Percentiles rank a stretch among this genome's conserved stretches.
These are phyloP conservation scores for Cladosporium sp. DNA, from an alignment of 2,329 filamentous ascomycete species.

Conservation along the genomic window DNA sequence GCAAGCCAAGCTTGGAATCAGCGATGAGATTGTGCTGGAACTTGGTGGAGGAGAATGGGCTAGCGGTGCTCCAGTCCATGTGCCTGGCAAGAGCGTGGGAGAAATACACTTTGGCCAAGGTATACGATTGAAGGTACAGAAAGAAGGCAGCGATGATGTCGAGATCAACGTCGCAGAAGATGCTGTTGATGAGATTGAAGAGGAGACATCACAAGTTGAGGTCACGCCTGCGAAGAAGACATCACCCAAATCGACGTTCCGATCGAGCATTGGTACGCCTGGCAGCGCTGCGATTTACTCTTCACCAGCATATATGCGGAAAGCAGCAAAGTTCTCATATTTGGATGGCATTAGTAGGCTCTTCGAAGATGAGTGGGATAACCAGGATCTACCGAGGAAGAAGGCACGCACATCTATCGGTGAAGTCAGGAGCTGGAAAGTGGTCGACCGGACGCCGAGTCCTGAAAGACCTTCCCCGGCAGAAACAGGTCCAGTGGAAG, in stretches of 20 bases:
- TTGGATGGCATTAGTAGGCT: conserved; percentile 64
- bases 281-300: conserved; percentile 54
- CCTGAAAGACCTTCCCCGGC: conserved; percentile 52
- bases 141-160: conserved; percentile 15
- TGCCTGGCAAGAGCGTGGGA: conserved; percentile 56
- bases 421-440: conserved; percentile 67
- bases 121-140: conserved; percentile 30
- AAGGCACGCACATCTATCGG: conserved; percentile 66
- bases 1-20: conserved; percentile 66
- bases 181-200: neutral
- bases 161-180: conserved; percentile 14
- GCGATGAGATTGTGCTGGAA: conserved; percentile 68
- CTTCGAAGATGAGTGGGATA: conserved; percentile 61
- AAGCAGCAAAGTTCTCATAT: conserved; percentile 31
- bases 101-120: conserved; percentile 49
- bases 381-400: conserved; percentile 59
- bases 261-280: conserved; percentile 19
- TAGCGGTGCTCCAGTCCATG: conserved; percentile 47
- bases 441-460: conserved; percentile 66
- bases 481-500: conserved; percentile 6
- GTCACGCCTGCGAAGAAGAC: conserved; percentile 16
- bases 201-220: neutral
- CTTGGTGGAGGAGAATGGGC: conserved; percentile 66
- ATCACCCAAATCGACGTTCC: conserved; percentile 1
- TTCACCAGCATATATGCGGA: conserved; percentile 77